Conservation (phyloP, 1,139 yeast species). For the Hanseniaspora uvarum region DNA sequence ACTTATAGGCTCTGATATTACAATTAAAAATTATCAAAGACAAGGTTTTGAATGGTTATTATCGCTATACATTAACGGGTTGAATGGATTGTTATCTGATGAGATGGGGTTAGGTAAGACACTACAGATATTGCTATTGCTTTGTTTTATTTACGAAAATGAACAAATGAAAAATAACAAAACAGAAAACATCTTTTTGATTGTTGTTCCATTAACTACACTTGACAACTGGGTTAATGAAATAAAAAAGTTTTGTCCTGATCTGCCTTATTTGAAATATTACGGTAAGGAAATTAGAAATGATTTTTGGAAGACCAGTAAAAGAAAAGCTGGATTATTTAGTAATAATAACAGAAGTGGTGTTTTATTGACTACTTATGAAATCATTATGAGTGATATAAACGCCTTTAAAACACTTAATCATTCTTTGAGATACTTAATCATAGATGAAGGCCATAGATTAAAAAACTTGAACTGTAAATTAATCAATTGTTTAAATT, state of each 20-base stretch:
- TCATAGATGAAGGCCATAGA: constrained; percentile 95
- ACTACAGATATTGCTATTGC: constrained; percentile 67
- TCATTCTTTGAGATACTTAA: constrained; percentile 62
- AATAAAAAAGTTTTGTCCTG: constrained; percentile 62
- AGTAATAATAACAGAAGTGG: constrained; percentile 28
- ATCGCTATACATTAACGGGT: constrained; percentile 80
- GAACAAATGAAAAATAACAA: constrained; percentile 29
- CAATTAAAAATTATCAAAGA: constrained; percentile 69
- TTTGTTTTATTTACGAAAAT: constrained; percentile 60
- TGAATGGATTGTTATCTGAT: constrained; percentile 90
- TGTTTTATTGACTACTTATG: constrained; percentile 73
- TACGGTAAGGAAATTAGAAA: constrained; percentile 43
- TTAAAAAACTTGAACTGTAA: constrained; percentile 72
- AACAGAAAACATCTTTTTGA: constrained; percentile 70
- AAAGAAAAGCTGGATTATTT: constrained; percentile 14
- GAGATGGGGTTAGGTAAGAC: constrained; percentile 97
- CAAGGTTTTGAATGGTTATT: constrained; percentile 88
- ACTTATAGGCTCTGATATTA: constrained; percentile 49
- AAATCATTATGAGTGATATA: constrained; percentile 63
- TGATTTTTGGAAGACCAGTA: constrained; percentile 14
- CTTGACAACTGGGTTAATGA: constrained; percentile 77
- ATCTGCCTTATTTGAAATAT: constrained; percentile 52
- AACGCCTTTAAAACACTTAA: constrained; percentile 32
- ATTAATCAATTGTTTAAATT: constrained; percentile 59
- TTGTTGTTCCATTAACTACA: constrained; percentile 83